Percentiles rank a stretch among this genome's conserved stretches.
phyloP scores from a whole-genome alignment of 140 eudicot genomes.

The Senecio squalidus region DNA sequence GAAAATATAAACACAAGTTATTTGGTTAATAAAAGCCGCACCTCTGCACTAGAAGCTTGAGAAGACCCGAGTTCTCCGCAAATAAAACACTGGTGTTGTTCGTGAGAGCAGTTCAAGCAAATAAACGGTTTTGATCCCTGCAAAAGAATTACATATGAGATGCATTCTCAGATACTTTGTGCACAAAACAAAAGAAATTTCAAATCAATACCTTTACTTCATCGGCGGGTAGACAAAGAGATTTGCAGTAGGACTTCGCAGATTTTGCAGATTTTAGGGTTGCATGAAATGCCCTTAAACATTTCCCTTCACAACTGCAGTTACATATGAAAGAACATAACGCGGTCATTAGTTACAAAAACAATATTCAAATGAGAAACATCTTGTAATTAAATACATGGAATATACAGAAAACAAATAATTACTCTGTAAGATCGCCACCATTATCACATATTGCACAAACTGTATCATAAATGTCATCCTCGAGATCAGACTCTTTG shows the following conservation, averaged over 20 bases:
- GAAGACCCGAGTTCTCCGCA: conserved; percentile 70
- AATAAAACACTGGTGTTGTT: conserved; percentile 55
- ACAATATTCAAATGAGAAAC: neutral
- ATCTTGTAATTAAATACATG: neutral
- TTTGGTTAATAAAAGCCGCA: conserved; percentile 2
- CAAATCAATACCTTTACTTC: conserved; percentile 34
- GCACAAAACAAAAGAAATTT: neutral
- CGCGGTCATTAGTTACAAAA: neutral
- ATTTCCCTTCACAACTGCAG: conserved; percentile 78
- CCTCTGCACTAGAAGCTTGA: conserved; percentile 50
- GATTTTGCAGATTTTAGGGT: conserved; percentile 32
- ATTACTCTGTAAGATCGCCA: conserved; percentile 41
- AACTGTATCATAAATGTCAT: conserved; percentile 40
- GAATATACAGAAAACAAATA: neutral
- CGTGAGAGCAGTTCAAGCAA: conserved; percentile 47
- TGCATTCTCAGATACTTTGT: neutral
- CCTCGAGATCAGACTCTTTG: conserved; percentile 19
- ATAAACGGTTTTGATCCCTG: conserved; percentile 11
- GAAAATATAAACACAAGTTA: neutral
- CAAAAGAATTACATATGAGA: neutral
- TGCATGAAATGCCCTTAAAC: conserved; percentile 81
- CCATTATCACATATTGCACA: conserved; percentile 85
- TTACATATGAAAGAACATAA: neutral
- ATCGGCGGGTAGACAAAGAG: conserved; percentile 48
- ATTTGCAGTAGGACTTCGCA: conserved; percentile 35